These are phyloP conservation scores for Canna indica DNA, from an alignment of 176 grass and related monocot species.

Conservation along the genomic window DNA sequence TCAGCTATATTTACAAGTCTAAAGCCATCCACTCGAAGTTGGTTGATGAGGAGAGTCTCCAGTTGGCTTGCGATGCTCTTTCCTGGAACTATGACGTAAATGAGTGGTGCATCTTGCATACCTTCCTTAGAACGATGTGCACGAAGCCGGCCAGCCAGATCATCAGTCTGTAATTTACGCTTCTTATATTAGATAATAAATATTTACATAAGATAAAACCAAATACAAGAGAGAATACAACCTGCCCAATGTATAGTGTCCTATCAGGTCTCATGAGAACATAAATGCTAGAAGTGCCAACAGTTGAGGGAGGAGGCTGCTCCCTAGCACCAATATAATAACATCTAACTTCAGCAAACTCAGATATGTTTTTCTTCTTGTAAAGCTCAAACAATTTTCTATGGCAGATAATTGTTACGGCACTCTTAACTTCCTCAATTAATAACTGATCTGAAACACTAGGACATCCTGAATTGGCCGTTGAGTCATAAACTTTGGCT, in stretches of 20 bases:
- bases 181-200: background rate
- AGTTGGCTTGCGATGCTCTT: slow-evolving; percentile 85
- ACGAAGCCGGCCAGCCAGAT: slow-evolving; percentile 57
- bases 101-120: slow-evolving; percentile 52
- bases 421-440: slow-evolving; percentile 50
- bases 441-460: slow-evolving; percentile 17
- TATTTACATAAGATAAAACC: background rate
- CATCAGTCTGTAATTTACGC: slow-evolving; percentile 68
- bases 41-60: slow-evolving; percentile 91
- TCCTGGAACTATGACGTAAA: slow-evolving; percentile 73
- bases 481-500: slow-evolving; percentile 19
- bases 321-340: slow-evolving; percentile 61
- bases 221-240: slow-evolving; percentile 5
- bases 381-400: slow-evolving; percentile 50
- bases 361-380: slow-evolving; percentile 38
- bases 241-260: slow-evolving; percentile 89
- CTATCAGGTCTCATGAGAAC: slow-evolving; percentile 64
- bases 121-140: slow-evolving; percentile 68
- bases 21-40: slow-evolving; percentile 76
- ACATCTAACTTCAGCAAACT: slow-evolving; percentile 39
- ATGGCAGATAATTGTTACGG: slow-evolving; percentile 50
- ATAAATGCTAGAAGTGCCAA: slow-evolving; percentile 75
- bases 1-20: slow-evolving; percentile 72
- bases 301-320: slow-evolving; percentile 81
- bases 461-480: slow-evolving; percentile 18